Percentiles rank a stretch among this genome's conserved stretches.
These are phyloP conservation scores for Lentinus tigrinus DNA, from an alignment of 768 basidiomycete species.

Conservation along the genomic window DNA sequence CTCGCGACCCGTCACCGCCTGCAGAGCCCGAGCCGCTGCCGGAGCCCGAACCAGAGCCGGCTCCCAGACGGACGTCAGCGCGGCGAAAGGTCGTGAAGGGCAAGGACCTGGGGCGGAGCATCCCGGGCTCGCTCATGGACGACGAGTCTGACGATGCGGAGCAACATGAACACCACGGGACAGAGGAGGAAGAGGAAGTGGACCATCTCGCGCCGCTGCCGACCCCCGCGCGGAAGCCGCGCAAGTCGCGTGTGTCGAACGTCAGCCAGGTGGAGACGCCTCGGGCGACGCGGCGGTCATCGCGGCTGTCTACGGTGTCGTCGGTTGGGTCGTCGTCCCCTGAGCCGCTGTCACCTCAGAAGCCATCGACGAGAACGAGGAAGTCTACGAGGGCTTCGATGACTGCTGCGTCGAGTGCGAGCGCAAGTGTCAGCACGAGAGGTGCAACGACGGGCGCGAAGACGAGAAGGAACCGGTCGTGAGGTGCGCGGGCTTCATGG, in stretches of 20 bases:
- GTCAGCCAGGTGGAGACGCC: conserved; percentile 21
- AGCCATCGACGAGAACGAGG: conserved; percentile 17
- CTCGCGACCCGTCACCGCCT: conserved; percentile 3
- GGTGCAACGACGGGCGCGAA: conserved; percentile 20
- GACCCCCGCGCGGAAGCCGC: conserved; percentile 21
- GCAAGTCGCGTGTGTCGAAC: conserved; percentile 19
- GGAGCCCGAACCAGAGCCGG: conserved; percentile 5
- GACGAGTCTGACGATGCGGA: conserved; percentile 29
- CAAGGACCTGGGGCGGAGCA: conserved; percentile 20
- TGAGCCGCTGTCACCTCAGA: conserved; percentile 25
- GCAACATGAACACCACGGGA: conserved; percentile 20
- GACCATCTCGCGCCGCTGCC: conserved; percentile 34
- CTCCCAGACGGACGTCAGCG: conserved; percentile 1
- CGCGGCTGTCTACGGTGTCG: conserved; percentile 35
- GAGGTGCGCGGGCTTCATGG: neutral
- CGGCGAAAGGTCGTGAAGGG: conserved; percentile 8
- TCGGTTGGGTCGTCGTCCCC: conserved; percentile 32
- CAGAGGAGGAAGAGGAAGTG: conserved; percentile 28
- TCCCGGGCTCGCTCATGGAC: conserved; percentile 31
- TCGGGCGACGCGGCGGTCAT: conserved; percentile 37
- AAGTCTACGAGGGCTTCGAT: conserved; percentile 5
- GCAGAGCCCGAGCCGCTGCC: conserved; percentile 1
- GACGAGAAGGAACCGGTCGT: conserved; percentile 30
- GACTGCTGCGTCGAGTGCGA: neutral
- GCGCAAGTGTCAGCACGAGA: neutral